Evolutionary conservation across 129 eudicot genomes (phyloP), one percentile per base, ranked within the genome.

Genomic region (Ambrosia trifida): DNA sequence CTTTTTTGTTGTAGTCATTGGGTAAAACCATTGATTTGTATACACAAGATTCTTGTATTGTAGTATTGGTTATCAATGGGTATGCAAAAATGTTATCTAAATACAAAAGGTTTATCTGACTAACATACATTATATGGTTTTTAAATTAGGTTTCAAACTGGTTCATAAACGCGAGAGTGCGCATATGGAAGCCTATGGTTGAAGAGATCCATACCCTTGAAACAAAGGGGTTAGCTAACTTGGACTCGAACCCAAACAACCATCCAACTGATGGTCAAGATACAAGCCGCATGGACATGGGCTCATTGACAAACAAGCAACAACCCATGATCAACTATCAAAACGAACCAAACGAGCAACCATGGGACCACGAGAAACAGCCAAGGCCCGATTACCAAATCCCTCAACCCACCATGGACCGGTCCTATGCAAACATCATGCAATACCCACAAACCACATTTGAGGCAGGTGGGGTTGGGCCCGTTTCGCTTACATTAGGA

Each of bases 141-240:
- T 53, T 14, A 13, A 67, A 30, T 68, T 65, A 90, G 96, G 96
- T 90, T 17, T 90, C 96, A 45, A 90, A 90, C 60, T 90, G 96
- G 96, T 90, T 90, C 60, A 90, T 87, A 61, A 87, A 90, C 67
- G 95, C 97, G 30, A 82, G 97, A 33, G 97, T 87, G 4, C 87
- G 97, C 11, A 78, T 90, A 6, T 90, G 97, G 97, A 90, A 90
- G 75, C 97, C 97, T 3, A 91, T 91, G 97, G 95, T 91, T 6
- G 95, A 91, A 80, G 97, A 91, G 76, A 85, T 91, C 72, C 97
- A 91, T 53, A 80, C 78, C 56, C 85, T 91, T 4, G 97, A 88
- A 84, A 83, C 92, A 44, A 88, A 91, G 80, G 88, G 88, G 11
- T 53, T 62, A 5, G 64, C 83, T 1, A 85, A 85, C 43, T 31